Base-by-base conservation (phyloP, 1,284 basidiomycete genomes). In the Moesziomyces parantarcticus region DNA sequence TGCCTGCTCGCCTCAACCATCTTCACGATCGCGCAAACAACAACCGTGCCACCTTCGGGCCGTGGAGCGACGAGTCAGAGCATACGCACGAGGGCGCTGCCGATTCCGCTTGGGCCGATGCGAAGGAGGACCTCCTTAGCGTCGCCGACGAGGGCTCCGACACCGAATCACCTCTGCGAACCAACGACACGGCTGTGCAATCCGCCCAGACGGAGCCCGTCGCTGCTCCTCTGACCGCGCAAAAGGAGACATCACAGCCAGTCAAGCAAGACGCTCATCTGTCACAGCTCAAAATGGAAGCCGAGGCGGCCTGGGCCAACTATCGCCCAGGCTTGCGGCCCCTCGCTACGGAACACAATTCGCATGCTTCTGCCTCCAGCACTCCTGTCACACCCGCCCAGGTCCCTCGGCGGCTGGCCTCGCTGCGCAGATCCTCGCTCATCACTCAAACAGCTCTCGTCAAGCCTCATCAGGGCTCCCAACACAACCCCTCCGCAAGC, bases 271-370 rank as follows among this genome's bases (percentile, higher is more conserved):
- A 58, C 14, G 20, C 42, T 3, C 58, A 58, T 50, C 51, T 47
- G 3, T 34, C 45, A 4, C 61, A 65, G 39, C 62, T 71, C 54
- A 71, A 65, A 48, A 58, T 61, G 34, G 58, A 71, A 43, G 68
- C 68, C 16, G 49, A 64, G n/a, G 29, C 61, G 47, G 58, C 42
- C 2, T 71, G 68, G 68, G 58, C 57, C 4, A 50, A 52, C 20
- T 62, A 61, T 18, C 54, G 58, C 0, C 53, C 54, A 8, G 51
- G 58, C 29, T 32, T 58, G 55, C 34, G 36, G 3, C 16, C 23
- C 10, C 44, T 47, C 8, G 32, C 41, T 3, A n/a, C 44, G 29
- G 44, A 49, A 25, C 39, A 25, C 25, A 45, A 59, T 4, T 39
- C 36, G 36, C 8, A 25, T 22, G 40, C 39, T 13, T 32, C 23